Conservation (phyloP, 495 filamentous ascomycete species). For the Terfezia claveryi region DNA sequence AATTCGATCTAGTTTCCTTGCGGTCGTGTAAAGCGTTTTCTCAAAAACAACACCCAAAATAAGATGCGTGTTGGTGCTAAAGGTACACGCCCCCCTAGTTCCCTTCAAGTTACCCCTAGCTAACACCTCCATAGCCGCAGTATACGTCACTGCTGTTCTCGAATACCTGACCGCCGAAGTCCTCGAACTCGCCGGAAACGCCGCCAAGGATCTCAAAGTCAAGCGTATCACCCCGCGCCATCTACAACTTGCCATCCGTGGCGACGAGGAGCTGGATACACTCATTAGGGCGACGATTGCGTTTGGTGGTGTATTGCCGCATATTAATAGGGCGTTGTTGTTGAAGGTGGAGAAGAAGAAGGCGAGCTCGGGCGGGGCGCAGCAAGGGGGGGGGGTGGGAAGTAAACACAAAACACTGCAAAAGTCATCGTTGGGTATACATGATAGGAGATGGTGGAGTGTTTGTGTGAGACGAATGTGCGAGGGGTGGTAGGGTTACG, state of each 20-base stretch:
- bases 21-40: conserved; percentile 97
- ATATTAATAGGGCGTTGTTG: conserved; percentile 93
- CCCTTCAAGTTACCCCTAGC: not conserved
- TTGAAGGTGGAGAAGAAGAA: conserved; percentile 99
- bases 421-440: too few relatives aligned
- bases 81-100: conserved; percentile 23
- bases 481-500: too few relatives aligned
- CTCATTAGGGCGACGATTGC: conserved; percentile 95
- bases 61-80: conserved; percentile 99
- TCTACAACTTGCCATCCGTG: conserved; percentile 91
- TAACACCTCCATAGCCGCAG: conserved; percentile 38
- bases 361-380: conserved; percentile 29
- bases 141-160: conserved; percentile 94
- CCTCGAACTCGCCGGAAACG: conserved; percentile 91
- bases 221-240: conserved; percentile 99
- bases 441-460: too few relatives aligned
- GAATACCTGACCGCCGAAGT: conserved; percentile 98
- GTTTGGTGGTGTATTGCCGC: conserved; percentile 91
- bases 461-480: too few relatives aligned
- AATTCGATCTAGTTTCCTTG: conserved; percentile 60
- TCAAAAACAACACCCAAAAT: conserved; percentile 97
- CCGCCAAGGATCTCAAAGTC: conserved; percentile 97
- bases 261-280: conserved; percentile 94
- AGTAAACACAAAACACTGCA: not conserved
- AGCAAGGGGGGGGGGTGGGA: not conserved